Evolutionary conservation across 208 protist genomes (phyloP), one percentile per base, ranked within the genome.

Genomic region (Acanthamoeba culbertsoni): DNA sequence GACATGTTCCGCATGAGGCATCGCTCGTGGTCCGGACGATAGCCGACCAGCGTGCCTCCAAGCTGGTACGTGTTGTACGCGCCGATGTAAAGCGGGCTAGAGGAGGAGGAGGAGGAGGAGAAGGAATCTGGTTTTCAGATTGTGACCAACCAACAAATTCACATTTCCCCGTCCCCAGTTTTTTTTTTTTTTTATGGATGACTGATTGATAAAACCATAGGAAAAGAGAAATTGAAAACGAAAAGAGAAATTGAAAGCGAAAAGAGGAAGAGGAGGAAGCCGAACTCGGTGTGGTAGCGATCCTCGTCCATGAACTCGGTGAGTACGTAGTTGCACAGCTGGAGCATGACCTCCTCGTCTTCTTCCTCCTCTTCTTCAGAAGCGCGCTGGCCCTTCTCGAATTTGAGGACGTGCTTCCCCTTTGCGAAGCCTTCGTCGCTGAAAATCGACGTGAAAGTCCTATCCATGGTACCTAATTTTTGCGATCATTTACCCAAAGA

Each of bases 1-100:
- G 45, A 63, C 86, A 92, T 92, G 86, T 92, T 92, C 28, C 86
- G 57, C 86, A 92, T 92, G 18, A 92, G 86, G 86, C 86, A 92
- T 4, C 43, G 42, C 31, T 92, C 86, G 46, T 92, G 42, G 86
- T 75, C 63, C 0, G 86, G 86, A 6, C 86, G 53, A 16, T 79
- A 92, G 42, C 86, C 86, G n/a, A 75, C 86, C 10, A 79, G 86
- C 26, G 4, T 14, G 40, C 86, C 86, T 23, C 63, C 57, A 6
- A 33, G n/a, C 45, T 10, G 20, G 45, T 75, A 92, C 31, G 86
- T 77, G 45, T 53, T 65, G 63, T 79, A 79, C 28, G 86, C 86
- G 5, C 63, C 68, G 20, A 23, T n/a, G 26, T 79, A n/a, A 14
- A 59, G 23, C 16, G 51, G 14, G 51, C 14, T 14, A 59, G 51